Base-by-base conservation (phyloP, 495 filamentous ascomycete genomes). In the Acidomyces sp. region DNA sequence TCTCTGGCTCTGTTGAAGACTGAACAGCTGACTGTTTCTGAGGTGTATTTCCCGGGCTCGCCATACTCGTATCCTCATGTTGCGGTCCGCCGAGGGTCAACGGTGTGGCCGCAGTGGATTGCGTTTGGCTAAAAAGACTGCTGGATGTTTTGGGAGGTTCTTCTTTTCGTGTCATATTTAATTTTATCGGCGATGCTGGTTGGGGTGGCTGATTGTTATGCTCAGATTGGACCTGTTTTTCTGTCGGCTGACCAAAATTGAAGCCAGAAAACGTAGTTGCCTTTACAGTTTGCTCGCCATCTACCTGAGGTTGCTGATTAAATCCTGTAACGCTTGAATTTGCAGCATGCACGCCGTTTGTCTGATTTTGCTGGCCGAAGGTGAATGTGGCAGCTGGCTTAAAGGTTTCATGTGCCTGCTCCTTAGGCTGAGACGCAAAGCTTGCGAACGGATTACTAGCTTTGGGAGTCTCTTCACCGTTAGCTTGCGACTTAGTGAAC, bases 31-130 rank as follows among this genome's bases (percentile, higher is more conserved):
- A 34, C 29, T 12, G 40, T 26, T 46, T 50, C 6, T 49, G 46
- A 23, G 46, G 46, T 28, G 46, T 49, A 16, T 22, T 37, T 13
- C 22, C 33, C 2, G 45, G 45, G 15, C 24, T 48, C 11, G 37
- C 13, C 45, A 48, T 48, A 25, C 45, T 48, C 11, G 45, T 41
- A 21, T 48, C 45, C 11, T 49, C 35, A 16, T 43, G 34, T 13
- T 39, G 34, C 13, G 35, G 16, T 3, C 23, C 34, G 17, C 34
- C 25, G 25, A 38, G 38, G 11, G 13, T 45, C 30, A 35, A 34
- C 17, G 29, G 3, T 5, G 39, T 6, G n/a, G 16, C 22, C 16
- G 16, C 17, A 11, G 11, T 44, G 2, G 33, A 3, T 29, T 45
- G 34, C 12, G 25, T 4, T 10, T 22, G 34, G 42, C 42, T 28